Conservation (phyloP, 2,329 filamentous ascomycete species). For the Elsinoe australis region DNA sequence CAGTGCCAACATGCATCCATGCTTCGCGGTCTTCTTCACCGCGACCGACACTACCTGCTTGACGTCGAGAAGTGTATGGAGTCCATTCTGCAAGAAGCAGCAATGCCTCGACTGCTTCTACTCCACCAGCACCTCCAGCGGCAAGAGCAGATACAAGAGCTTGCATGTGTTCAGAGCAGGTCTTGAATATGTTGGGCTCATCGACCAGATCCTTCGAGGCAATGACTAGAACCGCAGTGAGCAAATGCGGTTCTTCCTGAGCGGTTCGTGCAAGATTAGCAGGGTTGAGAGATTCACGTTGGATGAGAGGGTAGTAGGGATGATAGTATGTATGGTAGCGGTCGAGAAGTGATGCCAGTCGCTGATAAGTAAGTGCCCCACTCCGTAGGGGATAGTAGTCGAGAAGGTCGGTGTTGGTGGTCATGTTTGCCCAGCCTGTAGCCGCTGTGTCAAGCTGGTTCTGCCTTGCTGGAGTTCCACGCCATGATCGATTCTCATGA, state of each 20-base stretch:
- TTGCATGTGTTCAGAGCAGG: slow-evolving; percentile 64
- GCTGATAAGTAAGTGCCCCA: slow-evolving; percentile 37
- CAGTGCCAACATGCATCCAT: slow-evolving; percentile 70
- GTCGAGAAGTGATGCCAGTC: slow-evolving; percentile 46
- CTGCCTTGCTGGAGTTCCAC: neutral
- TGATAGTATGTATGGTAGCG: slow-evolving; percentile 61
- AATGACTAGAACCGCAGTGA: slow-evolving; percentile 63
- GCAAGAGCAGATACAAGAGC: slow-evolving; percentile 58
- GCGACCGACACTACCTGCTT: slow-evolving; percentile 56
- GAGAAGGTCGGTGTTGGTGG: neutral
- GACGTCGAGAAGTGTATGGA: slow-evolving; percentile 54
- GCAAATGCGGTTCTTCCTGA: slow-evolving; percentile 55
- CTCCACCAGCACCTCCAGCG: slow-evolving; percentile 57
- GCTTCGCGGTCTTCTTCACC: slow-evolving; percentile 67
- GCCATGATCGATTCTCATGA: slow-evolving; percentile 9
- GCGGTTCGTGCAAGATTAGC: slow-evolving; percentile 49
- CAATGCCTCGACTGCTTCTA: slow-evolving; percentile 64
- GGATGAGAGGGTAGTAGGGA: slow-evolving; percentile 62
- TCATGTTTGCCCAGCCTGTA: neutral
- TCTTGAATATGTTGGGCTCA: slow-evolving; percentile 55
- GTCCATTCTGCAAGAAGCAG: slow-evolving; percentile 67
- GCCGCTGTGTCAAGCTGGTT: neutral
- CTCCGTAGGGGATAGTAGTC: slow-evolving; percentile 39
- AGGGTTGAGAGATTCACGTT: slow-evolving; percentile 51
- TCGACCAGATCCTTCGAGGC: slow-evolving; percentile 63